phyloP scores from a whole-genome alignment of 257 asterid species.

The Rauvolfia tetraphylla region DNA sequence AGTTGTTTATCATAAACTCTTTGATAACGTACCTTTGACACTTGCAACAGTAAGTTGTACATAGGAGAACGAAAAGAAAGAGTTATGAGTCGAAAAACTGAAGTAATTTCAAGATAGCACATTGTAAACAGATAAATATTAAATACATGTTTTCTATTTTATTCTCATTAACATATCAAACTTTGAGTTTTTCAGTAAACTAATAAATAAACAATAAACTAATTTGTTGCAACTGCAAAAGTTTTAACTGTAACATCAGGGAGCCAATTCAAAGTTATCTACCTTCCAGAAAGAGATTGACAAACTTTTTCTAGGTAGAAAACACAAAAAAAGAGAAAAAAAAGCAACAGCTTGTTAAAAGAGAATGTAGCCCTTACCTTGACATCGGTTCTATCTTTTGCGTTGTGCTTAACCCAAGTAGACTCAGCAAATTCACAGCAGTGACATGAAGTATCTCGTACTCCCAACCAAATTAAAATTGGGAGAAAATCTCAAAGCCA shows the following conservation, averaged over 20 bases:
- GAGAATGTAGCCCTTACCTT: background rate
- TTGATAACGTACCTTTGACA: background rate
- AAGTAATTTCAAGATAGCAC: background rate
- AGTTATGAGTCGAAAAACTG: background rate
- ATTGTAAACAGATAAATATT: background rate
- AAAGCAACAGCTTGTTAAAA: background rate
- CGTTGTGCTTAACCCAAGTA: background rate
- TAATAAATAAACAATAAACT: background rate
- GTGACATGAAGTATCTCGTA: conserved; percentile 9
- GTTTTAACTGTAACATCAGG: background rate
- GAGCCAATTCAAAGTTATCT: background rate
- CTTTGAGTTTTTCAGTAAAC: background rate
- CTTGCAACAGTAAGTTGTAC: too few relatives aligned
- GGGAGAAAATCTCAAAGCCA: conserved; percentile 17
- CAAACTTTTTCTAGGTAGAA: background rate
- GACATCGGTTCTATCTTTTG: background rate
- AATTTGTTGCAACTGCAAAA: background rate
- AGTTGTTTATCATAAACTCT: too few relatives aligned
- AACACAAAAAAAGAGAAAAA: background rate
- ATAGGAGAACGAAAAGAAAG: background rate
- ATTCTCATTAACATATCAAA: too few relatives aligned
- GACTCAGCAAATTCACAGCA: conserved; percentile 1
- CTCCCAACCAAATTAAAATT: conserved; percentile 5
- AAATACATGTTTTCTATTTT: too few relatives aligned
- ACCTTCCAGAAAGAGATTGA: background rate